These are phyloP conservation scores for Globisporangium lucens DNA, from an alignment of 352 stramenopile genomes.

Conservation along the genomic window DNA sequence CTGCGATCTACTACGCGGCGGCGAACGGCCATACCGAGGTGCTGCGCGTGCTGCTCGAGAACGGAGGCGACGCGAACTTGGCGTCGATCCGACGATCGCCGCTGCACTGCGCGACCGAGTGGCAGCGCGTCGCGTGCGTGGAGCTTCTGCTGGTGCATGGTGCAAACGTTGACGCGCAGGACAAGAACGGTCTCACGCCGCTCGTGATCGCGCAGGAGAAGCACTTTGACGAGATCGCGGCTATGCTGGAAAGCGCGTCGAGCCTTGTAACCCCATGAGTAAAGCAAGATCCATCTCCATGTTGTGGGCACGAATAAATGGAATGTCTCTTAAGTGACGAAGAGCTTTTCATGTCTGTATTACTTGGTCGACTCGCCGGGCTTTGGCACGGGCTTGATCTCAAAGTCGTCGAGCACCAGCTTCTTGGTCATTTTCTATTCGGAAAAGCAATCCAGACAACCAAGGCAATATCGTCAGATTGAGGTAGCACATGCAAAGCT, in stretches of 20 bases:
- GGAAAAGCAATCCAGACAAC: conserved; percentile 1
- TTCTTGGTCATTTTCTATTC: conserved; percentile 87
- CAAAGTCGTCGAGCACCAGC: conserved; percentile 77
- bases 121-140: conserved; percentile 64
- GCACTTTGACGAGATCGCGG: conserved; percentile 14
- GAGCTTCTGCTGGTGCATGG: conserved; percentile 44
- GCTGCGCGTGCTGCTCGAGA: conserved; percentile 41
- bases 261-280: background rate
- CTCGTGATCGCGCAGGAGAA: conserved; percentile 34
- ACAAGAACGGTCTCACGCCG: conserved; percentile 49
- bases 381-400: conserved; percentile 80
- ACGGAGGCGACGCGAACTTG: conserved; percentile 50
- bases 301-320: background rate
- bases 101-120: conserved; percentile 74
- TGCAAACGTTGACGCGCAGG: conserved; percentile 21
- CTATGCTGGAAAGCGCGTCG: background rate
- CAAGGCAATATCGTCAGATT: background rate
- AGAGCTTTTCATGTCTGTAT: background rate
- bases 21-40: conserved; percentile 62
- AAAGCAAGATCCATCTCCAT: background rate
- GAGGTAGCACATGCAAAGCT: background rate
- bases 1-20: conserved; percentile 71
- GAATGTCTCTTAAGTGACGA: background rate
- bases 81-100: conserved; percentile 60
- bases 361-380: conserved; percentile 30